Percentiles rank a stretch among this genome's conserved stretches.
phyloP scores from a whole-genome alignment of 371 early-diverging fungal genomes.

The Chytridiales sp. region DNA sequence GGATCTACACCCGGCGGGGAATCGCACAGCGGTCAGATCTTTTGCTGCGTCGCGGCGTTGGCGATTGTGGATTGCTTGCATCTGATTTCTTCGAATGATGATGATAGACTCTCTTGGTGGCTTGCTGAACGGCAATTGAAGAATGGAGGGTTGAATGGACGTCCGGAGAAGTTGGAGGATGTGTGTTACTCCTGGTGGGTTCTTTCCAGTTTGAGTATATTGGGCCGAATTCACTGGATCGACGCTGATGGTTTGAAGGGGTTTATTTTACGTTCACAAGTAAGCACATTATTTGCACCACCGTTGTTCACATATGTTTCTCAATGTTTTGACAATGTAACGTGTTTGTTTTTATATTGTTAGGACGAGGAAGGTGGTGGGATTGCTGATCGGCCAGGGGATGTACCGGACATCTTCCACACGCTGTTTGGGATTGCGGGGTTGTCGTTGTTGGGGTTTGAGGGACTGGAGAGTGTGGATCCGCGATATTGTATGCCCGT shows the following conservation, averaged over 20 bases:
- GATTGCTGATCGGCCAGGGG: slow-evolving; percentile 92
- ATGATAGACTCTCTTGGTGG: slow-evolving; percentile 82
- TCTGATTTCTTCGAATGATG: slow-evolving; percentile 59
- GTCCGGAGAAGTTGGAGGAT: slow-evolving; percentile 97
- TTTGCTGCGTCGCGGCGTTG: slow-evolving; percentile 90
- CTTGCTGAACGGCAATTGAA: slow-evolving; percentile 89
- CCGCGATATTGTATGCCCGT: slow-evolving; percentile 93
- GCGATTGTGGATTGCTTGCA: slow-evolving; percentile 81
- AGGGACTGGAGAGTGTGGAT: slow-evolving; percentile 71
- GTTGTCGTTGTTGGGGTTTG: slow-evolving; percentile 81
- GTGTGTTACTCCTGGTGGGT: slow-evolving; percentile 99
- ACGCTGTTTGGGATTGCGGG: slow-evolving; percentile 94
- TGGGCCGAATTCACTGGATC: slow-evolving; percentile 86
- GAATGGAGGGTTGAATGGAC: slow-evolving; percentile 95
- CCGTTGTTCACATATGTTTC: slow-evolving; percentile 1
- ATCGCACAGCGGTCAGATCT: slow-evolving; percentile 90
- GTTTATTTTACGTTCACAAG: slow-evolving; percentile 88
- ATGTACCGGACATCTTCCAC: slow-evolving; percentile 95
- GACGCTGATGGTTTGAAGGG: slow-evolving; percentile 67
- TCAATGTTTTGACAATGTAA: neutral
- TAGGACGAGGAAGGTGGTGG: slow-evolving; percentile 89
- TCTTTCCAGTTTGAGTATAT: slow-evolving; percentile 82
- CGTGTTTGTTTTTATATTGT: neutral
- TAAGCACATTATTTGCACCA: slow-evolving; percentile 22
- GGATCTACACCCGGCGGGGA: slow-evolving; percentile 93